A percentile compares a stretch with the other conserved stretches of the same genome.
Evolutionary conservation across 2,329 filamentous ascomycete species (phyloP).

Genomic region (Aspergillus nomiae): DNA sequence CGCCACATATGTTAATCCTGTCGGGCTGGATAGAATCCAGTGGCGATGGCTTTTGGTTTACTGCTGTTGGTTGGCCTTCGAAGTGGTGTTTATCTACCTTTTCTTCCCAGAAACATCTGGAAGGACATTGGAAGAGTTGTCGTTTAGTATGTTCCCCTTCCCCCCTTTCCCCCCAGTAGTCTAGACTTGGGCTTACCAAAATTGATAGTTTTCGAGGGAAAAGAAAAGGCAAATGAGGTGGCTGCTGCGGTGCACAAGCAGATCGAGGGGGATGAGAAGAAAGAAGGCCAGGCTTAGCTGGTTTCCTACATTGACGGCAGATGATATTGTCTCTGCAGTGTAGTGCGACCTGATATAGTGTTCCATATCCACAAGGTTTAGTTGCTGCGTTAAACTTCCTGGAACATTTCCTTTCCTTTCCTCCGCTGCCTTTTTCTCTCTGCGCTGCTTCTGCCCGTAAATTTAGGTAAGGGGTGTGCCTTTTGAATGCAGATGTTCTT

Average conservation of each 20-base stretch:
- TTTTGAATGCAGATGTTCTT: no score
- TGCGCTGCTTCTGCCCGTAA: no score
- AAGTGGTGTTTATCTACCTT: slow-evolving; percentile 47
- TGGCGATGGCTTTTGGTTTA: slow-evolving; percentile 52
- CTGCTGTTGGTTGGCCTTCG: slow-evolving; percentile 45
- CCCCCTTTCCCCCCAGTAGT: not conserved
- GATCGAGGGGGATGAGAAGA: slow-evolving; percentile 22
- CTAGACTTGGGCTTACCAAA: slow-evolving; percentile 14
- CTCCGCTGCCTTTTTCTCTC: not conserved
- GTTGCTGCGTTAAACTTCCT: not conserved
- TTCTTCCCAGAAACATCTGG: slow-evolving; percentile 49
- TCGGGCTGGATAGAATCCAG: slow-evolving; percentile 44
- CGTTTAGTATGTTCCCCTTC: slow-evolving; percentile 41
- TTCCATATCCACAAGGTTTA: not conserved
- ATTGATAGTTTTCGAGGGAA: slow-evolving; percentile 40
- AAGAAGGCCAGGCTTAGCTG: not conserved
- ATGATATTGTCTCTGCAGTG: not conserved
- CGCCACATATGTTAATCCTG: slow-evolving; percentile 52
- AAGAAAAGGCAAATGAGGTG: slow-evolving; percentile 36
- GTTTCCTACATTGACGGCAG: not conserved
- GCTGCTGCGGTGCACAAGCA: slow-evolving; percentile 41
- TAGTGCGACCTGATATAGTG: not conserved
- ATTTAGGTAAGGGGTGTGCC: no score
- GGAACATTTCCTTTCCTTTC: not conserved
- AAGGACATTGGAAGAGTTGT: slow-evolving; percentile 49